Percentiles rank a stretch among this genome's conserved stretches.
These are phyloP conservation scores for Starmerella riodocensis DNA, from an alignment of 805 yeast genomes.

Conservation along the genomic window DNA sequence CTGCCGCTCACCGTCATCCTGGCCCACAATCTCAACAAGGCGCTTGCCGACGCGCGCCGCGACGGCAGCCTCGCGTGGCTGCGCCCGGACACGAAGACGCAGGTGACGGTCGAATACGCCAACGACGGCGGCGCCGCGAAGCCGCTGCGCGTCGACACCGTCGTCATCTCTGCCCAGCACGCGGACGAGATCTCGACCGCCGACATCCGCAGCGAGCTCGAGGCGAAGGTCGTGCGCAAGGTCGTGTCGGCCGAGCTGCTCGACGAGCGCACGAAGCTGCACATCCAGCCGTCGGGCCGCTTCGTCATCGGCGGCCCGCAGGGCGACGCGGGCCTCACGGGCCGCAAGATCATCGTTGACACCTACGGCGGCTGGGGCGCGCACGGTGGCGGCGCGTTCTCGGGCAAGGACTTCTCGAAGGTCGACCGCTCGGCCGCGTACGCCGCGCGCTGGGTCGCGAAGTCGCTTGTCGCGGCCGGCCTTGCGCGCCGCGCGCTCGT, in stretches of 20 bases:
- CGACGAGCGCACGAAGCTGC: constrained; percentile 91
- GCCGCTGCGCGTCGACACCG: constrained; percentile 93
- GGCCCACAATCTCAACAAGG: constrained; percentile 92
- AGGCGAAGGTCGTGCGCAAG: constrained; percentile 72
- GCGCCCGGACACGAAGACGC: constrained; percentile 99
- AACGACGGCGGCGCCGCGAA: constrained; percentile 89
- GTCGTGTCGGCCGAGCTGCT: constrained; percentile 82
- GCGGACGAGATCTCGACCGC: constrained; percentile 91
- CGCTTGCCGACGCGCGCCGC: constrained; percentile 95
- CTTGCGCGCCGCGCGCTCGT: constrained; percentile 95
- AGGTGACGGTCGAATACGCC: constrained; percentile 94
- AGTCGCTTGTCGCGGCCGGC: constrained; percentile 88
- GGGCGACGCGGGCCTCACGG: constrained; percentile 99
- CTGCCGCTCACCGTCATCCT: constrained; percentile 88
- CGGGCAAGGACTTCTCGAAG: constrained; percentile 99
- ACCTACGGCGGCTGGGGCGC: constrained; percentile 99
- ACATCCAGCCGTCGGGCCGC: constrained; percentile 98
- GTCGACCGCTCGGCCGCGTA: constrained; percentile 99
- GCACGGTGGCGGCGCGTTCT: constrained; percentile 99
- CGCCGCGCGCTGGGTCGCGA: constrained; percentile 99
- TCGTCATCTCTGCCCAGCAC: constrained; percentile 95
- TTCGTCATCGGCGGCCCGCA: constrained; percentile 99
- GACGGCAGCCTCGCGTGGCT: constrained; percentile 89
- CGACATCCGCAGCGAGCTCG: constrained; percentile 69
- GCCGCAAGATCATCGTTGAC: constrained; percentile 98